Evolutionary conservation across 768 basidiomycete species (phyloP).

Genomic region (Leccinum rimulosum): DNA sequence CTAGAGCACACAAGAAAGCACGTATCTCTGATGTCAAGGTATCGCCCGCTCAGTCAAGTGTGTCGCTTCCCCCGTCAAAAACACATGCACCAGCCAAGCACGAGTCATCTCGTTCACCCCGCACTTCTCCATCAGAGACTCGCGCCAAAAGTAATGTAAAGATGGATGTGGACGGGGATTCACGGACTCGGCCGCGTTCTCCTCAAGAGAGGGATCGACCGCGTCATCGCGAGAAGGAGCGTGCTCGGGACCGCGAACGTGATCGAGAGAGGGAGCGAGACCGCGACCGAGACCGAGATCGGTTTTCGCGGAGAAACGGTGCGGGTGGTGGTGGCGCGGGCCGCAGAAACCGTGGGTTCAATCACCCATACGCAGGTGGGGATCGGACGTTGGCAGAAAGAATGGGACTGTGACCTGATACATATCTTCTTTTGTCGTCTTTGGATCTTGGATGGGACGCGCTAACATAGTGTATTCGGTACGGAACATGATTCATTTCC

Average conservation of each 20-base stretch:
- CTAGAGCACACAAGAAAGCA: slow-evolving; percentile 77
- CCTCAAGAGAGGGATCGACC: slow-evolving; percentile 42
- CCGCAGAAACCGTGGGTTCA: slow-evolving; percentile 42
- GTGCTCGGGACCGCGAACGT: slow-evolving; percentile 34
- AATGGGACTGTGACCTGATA: slow-evolving; percentile 65
- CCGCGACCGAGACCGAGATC: slow-evolving; percentile 41
- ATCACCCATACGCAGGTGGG: slow-evolving; percentile 35
- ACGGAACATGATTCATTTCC: slow-evolving; percentile 16
- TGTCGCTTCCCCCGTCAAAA: slow-evolving; percentile 29
- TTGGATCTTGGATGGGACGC: slow-evolving; percentile 24
- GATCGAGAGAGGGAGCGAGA: slow-evolving; percentile 37
- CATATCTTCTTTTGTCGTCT: slow-evolving; percentile 11
- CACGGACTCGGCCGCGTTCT: slow-evolving; percentile 42
- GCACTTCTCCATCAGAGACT: slow-evolving; percentile 27
- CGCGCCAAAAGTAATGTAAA: slow-evolving; percentile 34
- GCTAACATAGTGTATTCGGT: slow-evolving; percentile 39
- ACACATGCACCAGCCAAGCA: slow-evolving; percentile 20
- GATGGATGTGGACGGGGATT: slow-evolving; percentile 60
- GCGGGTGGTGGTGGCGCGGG: slow-evolving; percentile 59
- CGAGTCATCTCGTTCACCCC: slow-evolving; percentile 31
- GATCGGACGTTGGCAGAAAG: slow-evolving; percentile 86
- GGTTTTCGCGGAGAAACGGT: slow-evolving; percentile 43
- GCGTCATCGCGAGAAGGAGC: slow-evolving; percentile 37
- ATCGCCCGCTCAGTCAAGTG: slow-evolving; percentile 34
- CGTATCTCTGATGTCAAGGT: slow-evolving; percentile 57